A percentile compares a stretch with the other conserved stretches of the same genome.
These are phyloP conservation scores for Lophiostoma macrostomum DNA, from an alignment of 495 filamentous ascomycete genomes.

Conservation along the genomic window DNA sequence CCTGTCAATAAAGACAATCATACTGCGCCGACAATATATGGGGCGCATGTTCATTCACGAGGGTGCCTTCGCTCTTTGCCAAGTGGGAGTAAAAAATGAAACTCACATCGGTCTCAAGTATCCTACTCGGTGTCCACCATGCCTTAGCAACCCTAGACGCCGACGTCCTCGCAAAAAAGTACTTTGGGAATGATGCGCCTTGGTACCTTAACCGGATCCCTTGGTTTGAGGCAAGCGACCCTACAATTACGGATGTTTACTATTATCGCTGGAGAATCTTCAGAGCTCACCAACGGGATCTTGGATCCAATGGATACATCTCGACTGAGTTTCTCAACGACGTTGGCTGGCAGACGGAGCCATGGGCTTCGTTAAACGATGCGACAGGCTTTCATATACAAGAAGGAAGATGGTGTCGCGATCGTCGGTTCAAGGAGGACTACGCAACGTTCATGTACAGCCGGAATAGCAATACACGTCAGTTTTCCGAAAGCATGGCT, in stretches of 20 bases:
- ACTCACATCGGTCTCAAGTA: no score
- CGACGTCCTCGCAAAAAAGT: not conserved
- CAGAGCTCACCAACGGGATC: conserved; percentile 5
- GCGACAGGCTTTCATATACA: conserved; percentile 7
- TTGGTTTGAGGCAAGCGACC: conserved; percentile 1
- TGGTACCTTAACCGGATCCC: conserved; percentile 8
- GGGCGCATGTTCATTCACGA: no score
- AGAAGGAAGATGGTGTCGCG: conserved; percentile 5
- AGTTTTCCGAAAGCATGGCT: conserved; percentile 8
- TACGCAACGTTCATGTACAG: conserved; percentile 5
- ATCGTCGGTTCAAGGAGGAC: conserved; percentile 8
- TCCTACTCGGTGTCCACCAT: no score
- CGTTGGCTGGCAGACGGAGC: conserved; percentile 5
- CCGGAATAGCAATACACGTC: not conserved
- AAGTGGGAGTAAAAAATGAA: no score
- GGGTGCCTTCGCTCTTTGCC: no score
- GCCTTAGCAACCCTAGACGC: not conserved
- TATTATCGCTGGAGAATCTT: conserved; percentile 12
- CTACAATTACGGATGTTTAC: not conserved
- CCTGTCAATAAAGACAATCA: no score
- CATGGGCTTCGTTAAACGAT: conserved; percentile 11
- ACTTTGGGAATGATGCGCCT: conserved; percentile 8
- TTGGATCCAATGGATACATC: conserved; percentile 6
- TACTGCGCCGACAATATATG: no score
- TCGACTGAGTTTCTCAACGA: conserved; percentile 12